Evolutionary conservation across 148 eudicot species (phyloP), one percentile per base, ranked within the genome.

Genomic region (Arctostaphylos glauca): DNA sequence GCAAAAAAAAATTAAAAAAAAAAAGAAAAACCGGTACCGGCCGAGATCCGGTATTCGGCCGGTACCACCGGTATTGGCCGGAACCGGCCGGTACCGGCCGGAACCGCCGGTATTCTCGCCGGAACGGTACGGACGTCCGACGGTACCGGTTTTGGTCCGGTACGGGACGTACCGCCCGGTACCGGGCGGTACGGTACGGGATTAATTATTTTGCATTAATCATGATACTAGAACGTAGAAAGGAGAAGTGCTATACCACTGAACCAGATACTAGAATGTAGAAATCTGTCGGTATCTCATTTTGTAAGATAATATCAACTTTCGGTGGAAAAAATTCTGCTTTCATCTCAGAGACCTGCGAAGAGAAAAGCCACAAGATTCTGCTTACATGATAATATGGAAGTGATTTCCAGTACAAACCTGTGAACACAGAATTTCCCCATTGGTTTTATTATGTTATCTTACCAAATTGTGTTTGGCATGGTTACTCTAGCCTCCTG

Each of bases 271-370:
- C 92, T 50, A 90, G 31, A n/a, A 90, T 79, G 82, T 90, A 90
- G 87, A 90, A 88, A 70, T 90, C 92, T 78, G 88, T 88, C 49
- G 92, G 84, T 79, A 90, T 88, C 87, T 90, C 92, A 74, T 90
- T 90, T 79, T 90, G 91, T 81, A 90, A 81, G 47, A 88, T 80
- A 77, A 90, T 89, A 72, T 90, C 92, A n/a, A 90, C 91, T 80
- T 88, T 90, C 14, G 92, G 92, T 81, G 92, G 92, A 76, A 84
- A 90, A 70, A 84, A 90, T 80, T 90, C 92, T 64, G 91, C 92
- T 84, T 83, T 90, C 85, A 90, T 88, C 56, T 90, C 92, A 9
- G 90, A 80, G 77, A 90, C 90, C 92, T 90, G 86, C 8, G 19
- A 54, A 83, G 23, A 67, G 77, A 72, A 64, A 74, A 64, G 41